Percentiles rank a stretch among this genome's conserved stretches.
Conservation (phyloP, 2,329 filamentous ascomycete species). For the Xylaria sp. region DNA sequence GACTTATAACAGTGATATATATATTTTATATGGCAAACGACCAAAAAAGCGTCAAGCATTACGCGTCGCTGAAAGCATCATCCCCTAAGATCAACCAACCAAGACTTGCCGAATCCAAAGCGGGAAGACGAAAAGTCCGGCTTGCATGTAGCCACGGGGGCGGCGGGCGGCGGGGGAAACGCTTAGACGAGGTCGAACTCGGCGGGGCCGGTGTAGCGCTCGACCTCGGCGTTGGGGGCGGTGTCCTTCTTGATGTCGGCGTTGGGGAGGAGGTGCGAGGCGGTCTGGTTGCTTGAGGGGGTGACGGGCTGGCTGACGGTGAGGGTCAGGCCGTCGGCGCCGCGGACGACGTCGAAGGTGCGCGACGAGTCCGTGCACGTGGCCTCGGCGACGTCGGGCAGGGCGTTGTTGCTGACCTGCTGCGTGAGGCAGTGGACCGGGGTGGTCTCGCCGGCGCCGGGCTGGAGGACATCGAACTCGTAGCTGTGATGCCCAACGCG, state of each 20-base stretch:
- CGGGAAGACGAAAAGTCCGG: too few relatives aligned
- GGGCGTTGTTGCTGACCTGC: constrained; percentile 24
- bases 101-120: too few relatives aligned
- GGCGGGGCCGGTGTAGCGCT: constrained; percentile 36
- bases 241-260: constrained; percentile 26
- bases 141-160: too few relatives aligned
- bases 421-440: constrained; percentile 29
- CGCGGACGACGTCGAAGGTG: constrained; percentile 32
- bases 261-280: constrained; percentile 33
- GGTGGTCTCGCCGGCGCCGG: constrained; percentile 32
- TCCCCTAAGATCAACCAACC: too few relatives aligned
- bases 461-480: constrained; percentile 23
- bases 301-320: constrained; percentile 34
- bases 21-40: too few relatives aligned
- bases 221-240: constrained; percentile 32
- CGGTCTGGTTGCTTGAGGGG: constrained; percentile 30
- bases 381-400: constrained; percentile 37
- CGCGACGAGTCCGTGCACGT: constrained; percentile 35
- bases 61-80: too few relatives aligned
- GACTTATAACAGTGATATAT: too few relatives aligned
- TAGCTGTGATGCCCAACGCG: constrained; percentile 15
- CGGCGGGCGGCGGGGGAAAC: too few relatives aligned
- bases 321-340: constrained; percentile 31
- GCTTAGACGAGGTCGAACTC: constrained; percentile 20
- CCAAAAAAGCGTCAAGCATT: too few relatives aligned